Evolutionary conservation across 139 green algal genomes (phyloP), one percentile per base, ranked within the genome.

Genomic region (Coelastrella sp.): DNA sequence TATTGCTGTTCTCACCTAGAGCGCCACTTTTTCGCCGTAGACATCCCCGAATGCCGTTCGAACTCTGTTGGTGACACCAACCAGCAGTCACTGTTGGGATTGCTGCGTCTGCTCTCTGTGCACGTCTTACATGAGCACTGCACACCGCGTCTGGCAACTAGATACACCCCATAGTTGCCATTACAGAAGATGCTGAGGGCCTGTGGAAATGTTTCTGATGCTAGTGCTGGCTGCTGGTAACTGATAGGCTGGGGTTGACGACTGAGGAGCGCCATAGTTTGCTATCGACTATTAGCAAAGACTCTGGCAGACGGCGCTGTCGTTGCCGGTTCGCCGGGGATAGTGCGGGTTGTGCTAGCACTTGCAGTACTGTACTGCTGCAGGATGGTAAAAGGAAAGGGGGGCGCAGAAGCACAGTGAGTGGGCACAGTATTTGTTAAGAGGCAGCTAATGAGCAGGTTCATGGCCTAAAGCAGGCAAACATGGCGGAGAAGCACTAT

Each of bases 11-110:
- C 32, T 76, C 65, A 97, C 85, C 80, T 96, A 74, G 92, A 94
- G 65, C 95, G 93, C 96, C 96, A 97, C 91, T 97, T 97, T 87
- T 97, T 97, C 58, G 92, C 92, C 14, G 92, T 90, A 0, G 90
- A 83, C 92, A 97, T 96, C 56, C 96, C 96, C 11, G 88, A 90
- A 85, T 97, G 95, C 16, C 94, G 92, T 88, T 97, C 96, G 90
- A 96, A 97, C 93, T 97, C 96, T 7, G 93, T 96, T 47, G 96
- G 96, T 0, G 96, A 94, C 76, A 97, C 54, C 65, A 82, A 14
- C 86, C 86, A 87, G 75, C 20, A 77, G 54, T 68, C n/a, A 32
- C 74, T 80, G 71, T 14, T 23, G 13, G 19, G 13, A 22, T 58
- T 16, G 13, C 5, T 2, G 16, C 7, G 66, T 58, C 17, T 3